These are phyloP conservation scores for Psilocybe cyanescens DNA, from an alignment of 768 basidiomycete genomes.

Conservation along the genomic window DNA sequence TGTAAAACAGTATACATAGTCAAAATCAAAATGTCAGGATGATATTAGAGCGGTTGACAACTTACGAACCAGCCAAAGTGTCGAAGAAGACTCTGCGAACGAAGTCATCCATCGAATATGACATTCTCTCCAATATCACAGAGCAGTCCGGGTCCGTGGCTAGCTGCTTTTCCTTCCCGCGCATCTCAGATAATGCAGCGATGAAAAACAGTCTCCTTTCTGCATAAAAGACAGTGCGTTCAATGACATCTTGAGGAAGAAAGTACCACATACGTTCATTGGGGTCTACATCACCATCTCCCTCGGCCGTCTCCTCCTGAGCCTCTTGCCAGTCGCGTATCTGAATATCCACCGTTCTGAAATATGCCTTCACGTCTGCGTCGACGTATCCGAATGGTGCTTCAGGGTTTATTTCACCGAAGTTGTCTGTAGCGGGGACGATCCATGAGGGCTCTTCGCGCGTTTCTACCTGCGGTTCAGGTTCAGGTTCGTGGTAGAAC, in stretches of 20 bases:
- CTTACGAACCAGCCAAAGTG: conserved; percentile 86
- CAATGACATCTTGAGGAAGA: background rate
- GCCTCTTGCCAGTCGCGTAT: conserved; percentile 85
- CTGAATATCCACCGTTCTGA: conserved; percentile 85
- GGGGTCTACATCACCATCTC: conserved; percentile 54
- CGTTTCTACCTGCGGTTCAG: conserved; percentile 15
- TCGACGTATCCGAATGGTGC: conserved; percentile 93
- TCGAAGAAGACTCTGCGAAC: conserved; percentile 91
- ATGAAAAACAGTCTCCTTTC: conserved; percentile 79
- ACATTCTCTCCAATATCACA: conserved; percentile 85
- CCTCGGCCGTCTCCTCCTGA: conserved; percentile 38
- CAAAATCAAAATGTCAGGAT: background rate
- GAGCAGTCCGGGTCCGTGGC: conserved; percentile 96
- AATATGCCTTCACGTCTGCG: conserved; percentile 91
- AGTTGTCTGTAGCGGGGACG: conserved; percentile 40
- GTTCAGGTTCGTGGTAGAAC: conserved; percentile 12
- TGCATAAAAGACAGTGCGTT: conserved; percentile 24
- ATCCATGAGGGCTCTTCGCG: conserved; percentile 74
- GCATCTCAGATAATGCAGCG: conserved; percentile 85
- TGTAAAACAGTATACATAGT: background rate
- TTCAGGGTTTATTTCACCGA: conserved; percentile 52
- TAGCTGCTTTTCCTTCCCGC: conserved; percentile 85
- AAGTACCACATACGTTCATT: conserved; percentile 61
- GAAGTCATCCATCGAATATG: conserved; percentile 95
- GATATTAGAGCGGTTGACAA: conserved; percentile 20